Base-by-base conservation (phyloP, 2,329 filamentous ascomycete genomes). In the Colletotrichum echinochloae region DNA sequence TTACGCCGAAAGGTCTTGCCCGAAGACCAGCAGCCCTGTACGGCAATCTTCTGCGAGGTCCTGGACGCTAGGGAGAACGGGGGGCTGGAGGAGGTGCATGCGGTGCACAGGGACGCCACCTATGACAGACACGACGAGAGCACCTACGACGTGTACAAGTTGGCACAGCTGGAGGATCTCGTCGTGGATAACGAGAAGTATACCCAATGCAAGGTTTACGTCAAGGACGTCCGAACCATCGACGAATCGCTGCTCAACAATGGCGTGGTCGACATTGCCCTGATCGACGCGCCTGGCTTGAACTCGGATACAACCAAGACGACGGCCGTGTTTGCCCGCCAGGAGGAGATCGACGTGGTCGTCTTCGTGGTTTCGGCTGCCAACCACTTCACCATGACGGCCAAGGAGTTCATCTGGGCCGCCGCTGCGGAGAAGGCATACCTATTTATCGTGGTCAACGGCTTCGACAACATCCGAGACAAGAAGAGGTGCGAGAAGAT, bases 291-390 rank as follows among this genome's bases (percentile, higher is more conserved):
- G 0, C 96, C 96, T 1, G 96, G 96, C 37, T 86, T 99, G 63
- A 99, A 99, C 81, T 94, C 93, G 28, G 95, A 99, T 79, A 98
- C 95, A 1, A 90, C 97, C 55, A 97, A 98, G 83, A 99, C 96
- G 0, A 99, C 96, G 1, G 96, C 96, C 26, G 93, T 99, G 8
- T 99, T 99, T 80, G 96, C 96, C 30, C 88, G 96, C 67, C 96
- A 99, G 78, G 96, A 99, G 80, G 96, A 99, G 81, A 99, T 99
- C 73, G 96, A 99, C 76, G 96, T 99, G 0, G 96, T 99, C 1
- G 95, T 99, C 0, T 99, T 99, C 76, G 96, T 99, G 41, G 96
- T 99, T 6, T 98, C 95, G 14, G 96, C 96, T 2, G 94, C 95
- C 33, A 99, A 99, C 74, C 96, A 99, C 81, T 98, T 99, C 78